These are phyloP conservation scores for Trichocladium uniseriatum DNA, from an alignment of 495 filamentous ascomycete species.

Conservation along the genomic window DNA sequence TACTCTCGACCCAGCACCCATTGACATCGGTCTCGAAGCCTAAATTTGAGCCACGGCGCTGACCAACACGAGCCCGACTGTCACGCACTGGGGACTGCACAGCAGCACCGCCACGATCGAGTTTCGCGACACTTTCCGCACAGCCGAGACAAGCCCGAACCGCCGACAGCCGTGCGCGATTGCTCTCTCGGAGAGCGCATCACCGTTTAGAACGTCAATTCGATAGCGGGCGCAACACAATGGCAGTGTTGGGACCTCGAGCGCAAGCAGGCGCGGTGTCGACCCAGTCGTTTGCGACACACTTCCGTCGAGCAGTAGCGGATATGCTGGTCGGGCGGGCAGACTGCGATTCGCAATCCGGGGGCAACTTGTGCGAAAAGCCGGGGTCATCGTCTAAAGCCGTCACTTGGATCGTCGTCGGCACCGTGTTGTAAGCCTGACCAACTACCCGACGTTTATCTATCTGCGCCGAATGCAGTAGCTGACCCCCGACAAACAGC, in stretches of 20 bases:
- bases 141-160: no score
- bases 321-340: conserved; percentile 13
- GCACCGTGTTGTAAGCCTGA: conserved; percentile 18
- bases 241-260: conserved; percentile 1
- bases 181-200: no score
- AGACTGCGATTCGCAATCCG: no score
- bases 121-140: no score
- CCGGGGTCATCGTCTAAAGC: conserved; percentile 13
- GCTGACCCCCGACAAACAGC: conserved; percentile 8
- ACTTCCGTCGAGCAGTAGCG: conserved; percentile 11
- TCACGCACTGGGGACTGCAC: not conserved
- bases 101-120: not conserved
- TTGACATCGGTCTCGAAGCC: not conserved
- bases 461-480: not conserved
- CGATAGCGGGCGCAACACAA: not conserved
- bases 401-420: conserved; percentile 21
- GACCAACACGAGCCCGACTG: not conserved
- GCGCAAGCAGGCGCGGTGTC: not conserved
- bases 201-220: no score
- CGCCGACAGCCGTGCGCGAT: no score
- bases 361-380: conserved; percentile 27
- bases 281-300: not conserved
- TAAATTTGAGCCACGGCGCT: not conserved
- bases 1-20: not conserved
- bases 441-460: not conserved